Evolutionary conservation across 306 rosid genomes (phyloP).

Genomic region (Elaeagnus macrophylla): DNA sequence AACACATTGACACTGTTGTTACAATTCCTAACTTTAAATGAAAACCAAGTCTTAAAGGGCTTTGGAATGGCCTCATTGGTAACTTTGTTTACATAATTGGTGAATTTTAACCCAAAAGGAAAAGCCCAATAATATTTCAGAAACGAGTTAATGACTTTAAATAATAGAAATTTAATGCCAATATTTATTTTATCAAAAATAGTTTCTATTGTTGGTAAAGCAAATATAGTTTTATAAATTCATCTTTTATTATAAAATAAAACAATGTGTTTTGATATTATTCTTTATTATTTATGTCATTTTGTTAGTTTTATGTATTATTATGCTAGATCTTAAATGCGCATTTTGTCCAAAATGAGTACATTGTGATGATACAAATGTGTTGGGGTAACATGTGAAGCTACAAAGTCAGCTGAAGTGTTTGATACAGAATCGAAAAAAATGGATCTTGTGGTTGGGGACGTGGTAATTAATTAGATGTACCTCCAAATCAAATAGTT

Average conservation of each 20-base stretch:
- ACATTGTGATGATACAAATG: slow-evolving; percentile 19
- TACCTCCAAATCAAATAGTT: slow-evolving; percentile 29
- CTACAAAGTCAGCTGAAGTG: slow-evolving; percentile 24
- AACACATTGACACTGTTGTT: slow-evolving; percentile 15
- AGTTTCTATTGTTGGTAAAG: slow-evolving; percentile 14
- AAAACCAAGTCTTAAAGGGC: slow-evolving; percentile 25
- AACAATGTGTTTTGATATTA: no score
- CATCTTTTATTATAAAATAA: no score
- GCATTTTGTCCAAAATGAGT: slow-evolving; percentile 18
- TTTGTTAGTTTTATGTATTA: no score
- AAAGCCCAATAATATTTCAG: not conserved
- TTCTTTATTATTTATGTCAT: no score
- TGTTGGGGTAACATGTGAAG: slow-evolving; percentile 24
- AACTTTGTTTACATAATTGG: slow-evolving; percentile 21
- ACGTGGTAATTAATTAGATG: slow-evolving; percentile 31
- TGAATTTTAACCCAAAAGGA: slow-evolving; percentile 14
- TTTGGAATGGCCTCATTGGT: slow-evolving; percentile 26
- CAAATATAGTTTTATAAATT: no score
- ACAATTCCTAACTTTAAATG: slow-evolving; percentile 12
- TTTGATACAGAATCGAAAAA: slow-evolving; percentile 1
- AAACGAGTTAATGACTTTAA: no score
- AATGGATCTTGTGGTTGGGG: slow-evolving; percentile 16
- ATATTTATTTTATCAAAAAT: no score
- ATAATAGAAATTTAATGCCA: no score
- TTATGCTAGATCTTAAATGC: slow-evolving; percentile 21